These are phyloP conservation scores for Protomyces inouyei DNA, from an alignment of 1,139 yeast genomes.

Conservation along the genomic window DNA sequence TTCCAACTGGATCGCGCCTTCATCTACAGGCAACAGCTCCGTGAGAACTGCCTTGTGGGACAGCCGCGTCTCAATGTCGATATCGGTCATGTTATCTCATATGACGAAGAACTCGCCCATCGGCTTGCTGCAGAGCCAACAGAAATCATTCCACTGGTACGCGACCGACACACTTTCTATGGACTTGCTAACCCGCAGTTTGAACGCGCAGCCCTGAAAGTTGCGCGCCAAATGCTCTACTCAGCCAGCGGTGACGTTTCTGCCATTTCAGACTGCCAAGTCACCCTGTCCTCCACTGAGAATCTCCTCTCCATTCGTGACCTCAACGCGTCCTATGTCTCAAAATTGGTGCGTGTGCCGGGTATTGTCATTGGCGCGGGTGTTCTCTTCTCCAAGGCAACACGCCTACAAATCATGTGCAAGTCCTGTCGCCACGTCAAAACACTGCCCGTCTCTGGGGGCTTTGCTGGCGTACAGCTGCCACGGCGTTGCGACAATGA, in stretches of 20 bases:
- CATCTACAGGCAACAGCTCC: slow-evolving; percentile 76
- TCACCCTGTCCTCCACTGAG: slow-evolving; percentile 70
- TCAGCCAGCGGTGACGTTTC: slow-evolving; percentile 48
- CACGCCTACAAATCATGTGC: slow-evolving; percentile 78
- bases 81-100: slow-evolving; percentile 79
- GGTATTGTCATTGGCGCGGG: slow-evolving; percentile 93
- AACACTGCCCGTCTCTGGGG: slow-evolving; percentile 60
- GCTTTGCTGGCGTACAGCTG: slow-evolving; percentile 71
- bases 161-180: neutral
- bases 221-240: slow-evolving; percentile 74
- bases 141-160: slow-evolving; percentile 68
- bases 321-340: slow-evolving; percentile 79
- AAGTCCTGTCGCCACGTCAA: slow-evolving; percentile 79
- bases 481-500: slow-evolving; percentile 66
- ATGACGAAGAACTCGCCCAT: slow-evolving; percentile 83
- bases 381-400: slow-evolving; percentile 82
- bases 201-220: slow-evolving; percentile 84
- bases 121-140: slow-evolving; percentile 79
- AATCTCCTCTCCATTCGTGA: slow-evolving; percentile 71
- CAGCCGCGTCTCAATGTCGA: slow-evolving; percentile 70
- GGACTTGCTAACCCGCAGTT: slow-evolving; percentile 41
- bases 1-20: slow-evolving; percentile 78
- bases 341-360: slow-evolving; percentile 82
- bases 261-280: slow-evolving; percentile 74
- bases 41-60: slow-evolving; percentile 78